Percentiles rank a stretch among this genome's conserved stretches.
Evolutionary conservation across 192 early-diverging fungal species (phyloP).

Genomic region (Piromyces finnis): DNA sequence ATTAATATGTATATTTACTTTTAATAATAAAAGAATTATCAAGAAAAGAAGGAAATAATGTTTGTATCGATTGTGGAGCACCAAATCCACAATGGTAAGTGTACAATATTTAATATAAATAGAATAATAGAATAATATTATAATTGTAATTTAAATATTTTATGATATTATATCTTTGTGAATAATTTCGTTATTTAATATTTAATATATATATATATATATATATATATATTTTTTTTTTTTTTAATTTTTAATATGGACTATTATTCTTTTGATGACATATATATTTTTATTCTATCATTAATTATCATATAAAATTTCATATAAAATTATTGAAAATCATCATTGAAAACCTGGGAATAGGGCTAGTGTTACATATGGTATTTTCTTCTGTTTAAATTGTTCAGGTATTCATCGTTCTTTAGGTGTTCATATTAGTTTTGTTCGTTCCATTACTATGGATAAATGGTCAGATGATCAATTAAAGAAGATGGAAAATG

Average conservation of each 20-base stretch:
- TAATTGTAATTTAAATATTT: no score
- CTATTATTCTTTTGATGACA: no score
- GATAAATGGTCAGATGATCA: slow-evolving; percentile 95
- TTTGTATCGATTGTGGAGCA: slow-evolving; percentile 79
- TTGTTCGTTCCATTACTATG: slow-evolving; percentile 98
- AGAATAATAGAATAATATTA: no score
- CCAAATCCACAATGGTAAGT: slow-evolving; percentile 25
- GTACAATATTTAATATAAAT: neutral
- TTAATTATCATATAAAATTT: no score
- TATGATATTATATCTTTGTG: no score
- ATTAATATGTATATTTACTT: neutral
- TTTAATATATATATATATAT: no score
- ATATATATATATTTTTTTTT: no score
- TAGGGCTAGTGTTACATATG: slow-evolving; percentile 85
- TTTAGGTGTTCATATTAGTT: slow-evolving; percentile 38
- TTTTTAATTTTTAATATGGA: no score
- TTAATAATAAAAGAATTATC: slow-evolving; percentile 20
- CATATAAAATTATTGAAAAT: no score
- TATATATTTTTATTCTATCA: no score
- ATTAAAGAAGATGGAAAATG: slow-evolving; percentile 79
- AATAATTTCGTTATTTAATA: no score
- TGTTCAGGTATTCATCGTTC: slow-evolving; percentile 75
- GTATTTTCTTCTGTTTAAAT: slow-evolving; percentile 89
- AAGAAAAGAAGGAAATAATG: slow-evolving; percentile 22
- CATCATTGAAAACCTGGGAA: slow-evolving; percentile 23